These are phyloP conservation scores for Apiospora pterosperma DNA, from an alignment of 2,329 filamentous ascomycete species.

Conservation along the genomic window DNA sequence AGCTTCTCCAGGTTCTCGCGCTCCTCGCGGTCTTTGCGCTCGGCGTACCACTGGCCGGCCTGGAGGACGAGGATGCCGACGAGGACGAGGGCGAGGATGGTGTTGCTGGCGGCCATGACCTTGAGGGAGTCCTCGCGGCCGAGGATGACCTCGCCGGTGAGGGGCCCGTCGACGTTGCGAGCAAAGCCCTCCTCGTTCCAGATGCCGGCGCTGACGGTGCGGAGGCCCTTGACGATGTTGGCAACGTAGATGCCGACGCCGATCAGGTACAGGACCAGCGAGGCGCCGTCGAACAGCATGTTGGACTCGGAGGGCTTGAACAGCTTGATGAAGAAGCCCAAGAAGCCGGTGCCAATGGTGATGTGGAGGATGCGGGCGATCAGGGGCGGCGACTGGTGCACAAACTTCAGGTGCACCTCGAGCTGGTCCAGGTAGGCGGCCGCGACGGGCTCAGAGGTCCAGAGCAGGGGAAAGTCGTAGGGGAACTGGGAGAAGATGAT, in stretches of 20 bases:
- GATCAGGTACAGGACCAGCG: slow-evolving; percentile 77
- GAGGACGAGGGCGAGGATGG: slow-evolving; percentile 87
- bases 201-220: slow-evolving; percentile 72
- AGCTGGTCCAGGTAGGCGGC: slow-evolving; percentile 76
- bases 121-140: slow-evolving; percentile 85
- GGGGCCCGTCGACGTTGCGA: slow-evolving; percentile 27
- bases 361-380: slow-evolving; percentile 94
- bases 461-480: slow-evolving; percentile 90
- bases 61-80: slow-evolving; percentile 90
- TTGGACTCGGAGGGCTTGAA: slow-evolving; percentile 93
- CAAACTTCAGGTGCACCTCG: slow-evolving; percentile 84
- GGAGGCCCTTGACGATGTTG: slow-evolving; percentile 93
- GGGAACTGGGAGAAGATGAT: slow-evolving; percentile 96
- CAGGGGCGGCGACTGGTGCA: slow-evolving; percentile 86
- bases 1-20: slow-evolving; percentile 58
- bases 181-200: slow-evolving; percentile 42
- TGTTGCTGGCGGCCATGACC: slow-evolving; percentile 91
- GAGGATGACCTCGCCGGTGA: slow-evolving; percentile 63
- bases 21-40: slow-evolving; percentile 87
- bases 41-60: slow-evolving; percentile 97
- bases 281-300: slow-evolving; percentile 87
- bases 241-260: slow-evolving; percentile 90
- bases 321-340: slow-evolving; percentile 89
- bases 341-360: slow-evolving; percentile 80
- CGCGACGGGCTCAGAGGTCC: slow-evolving; percentile 64